These are phyloP conservation scores for Acanthamoeba triangularis DNA, from an alignment of 208 protist genomes.

Conservation along the genomic window DNA sequence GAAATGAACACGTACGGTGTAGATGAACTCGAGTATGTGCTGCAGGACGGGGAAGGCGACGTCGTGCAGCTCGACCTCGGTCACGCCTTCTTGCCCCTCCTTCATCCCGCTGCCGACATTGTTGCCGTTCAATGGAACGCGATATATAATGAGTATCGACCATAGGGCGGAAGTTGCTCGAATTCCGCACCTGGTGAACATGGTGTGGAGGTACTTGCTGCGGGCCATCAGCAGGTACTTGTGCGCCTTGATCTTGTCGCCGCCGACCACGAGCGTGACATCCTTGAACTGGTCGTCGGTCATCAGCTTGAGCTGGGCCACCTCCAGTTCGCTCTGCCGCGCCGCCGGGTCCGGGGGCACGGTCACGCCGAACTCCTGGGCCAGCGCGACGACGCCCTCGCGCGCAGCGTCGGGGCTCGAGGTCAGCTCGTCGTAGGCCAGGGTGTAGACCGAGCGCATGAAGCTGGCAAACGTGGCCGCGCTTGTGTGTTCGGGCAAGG, in stretches of 20 bases:
- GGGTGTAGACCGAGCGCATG: neutral
- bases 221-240: constrained; percentile 5
- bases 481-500: neutral
- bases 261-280: neutral
- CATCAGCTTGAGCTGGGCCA: neutral
- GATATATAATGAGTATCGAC: neutral
- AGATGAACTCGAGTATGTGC: constrained; percentile 9
- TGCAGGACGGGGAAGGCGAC: neutral
- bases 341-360: neutral
- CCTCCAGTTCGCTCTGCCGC: neutral
- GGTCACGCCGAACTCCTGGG: neutral
- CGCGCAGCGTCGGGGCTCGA: no score
- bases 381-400: neutral
- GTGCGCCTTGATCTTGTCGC: neutral
- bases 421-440: no score
- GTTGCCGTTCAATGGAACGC: neutral
- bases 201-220: neutral
- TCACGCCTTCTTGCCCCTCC: neutral
- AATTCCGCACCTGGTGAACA: no score
- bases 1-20: neutral
- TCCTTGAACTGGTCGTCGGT: neutral
- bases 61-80: neutral
- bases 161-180: no score
- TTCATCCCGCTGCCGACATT: neutral
- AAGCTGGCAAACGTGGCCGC: neutral